Conservation (phyloP, 371 early-diverging fungal genomes). For the Rhizomucor miehei region DNA sequence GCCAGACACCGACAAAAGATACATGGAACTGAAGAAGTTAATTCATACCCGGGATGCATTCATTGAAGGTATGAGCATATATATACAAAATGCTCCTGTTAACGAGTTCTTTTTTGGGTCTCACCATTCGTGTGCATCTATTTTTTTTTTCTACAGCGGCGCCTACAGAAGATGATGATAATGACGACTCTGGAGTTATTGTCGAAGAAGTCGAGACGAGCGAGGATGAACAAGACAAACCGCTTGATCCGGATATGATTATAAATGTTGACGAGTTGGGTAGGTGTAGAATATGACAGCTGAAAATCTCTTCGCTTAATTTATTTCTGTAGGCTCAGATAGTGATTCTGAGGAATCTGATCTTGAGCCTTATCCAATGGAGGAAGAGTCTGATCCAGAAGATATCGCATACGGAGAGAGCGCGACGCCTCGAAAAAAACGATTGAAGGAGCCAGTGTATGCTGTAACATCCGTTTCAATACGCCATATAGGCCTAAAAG, state of each 20-base stretch:
- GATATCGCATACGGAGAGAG: constrained; percentile 1
- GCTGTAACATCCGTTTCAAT: neutral
- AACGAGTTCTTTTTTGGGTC: too few species aligned
- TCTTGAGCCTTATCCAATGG: constrained; percentile 47
- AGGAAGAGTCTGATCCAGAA: constrained; percentile 39
- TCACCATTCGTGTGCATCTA: neutral
- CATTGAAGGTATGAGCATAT: neutral
- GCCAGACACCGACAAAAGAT: neutral
- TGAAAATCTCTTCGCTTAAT: neutral
- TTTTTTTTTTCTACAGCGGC: too few species aligned
- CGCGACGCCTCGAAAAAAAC: constrained; percentile 9
- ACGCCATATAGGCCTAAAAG: neutral
- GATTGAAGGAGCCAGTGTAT: constrained; percentile 24
- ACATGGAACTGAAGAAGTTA: neutral
- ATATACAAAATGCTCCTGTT: too few species aligned
- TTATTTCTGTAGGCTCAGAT: neutral
- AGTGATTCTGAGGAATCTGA: constrained; percentile 32
- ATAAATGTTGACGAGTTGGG: neutral
- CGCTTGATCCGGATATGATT: neutral
- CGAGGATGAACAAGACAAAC: neutral
- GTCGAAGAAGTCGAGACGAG: neutral
- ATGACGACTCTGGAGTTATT: neutral
- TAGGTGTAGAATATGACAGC: neutral
- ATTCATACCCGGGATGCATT: neutral
- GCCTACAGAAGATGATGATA: neutral